Evolutionary conservation across 176 grass and related monocot species (phyloP).

Genomic region (Alopecurus myosuroides): DNA sequence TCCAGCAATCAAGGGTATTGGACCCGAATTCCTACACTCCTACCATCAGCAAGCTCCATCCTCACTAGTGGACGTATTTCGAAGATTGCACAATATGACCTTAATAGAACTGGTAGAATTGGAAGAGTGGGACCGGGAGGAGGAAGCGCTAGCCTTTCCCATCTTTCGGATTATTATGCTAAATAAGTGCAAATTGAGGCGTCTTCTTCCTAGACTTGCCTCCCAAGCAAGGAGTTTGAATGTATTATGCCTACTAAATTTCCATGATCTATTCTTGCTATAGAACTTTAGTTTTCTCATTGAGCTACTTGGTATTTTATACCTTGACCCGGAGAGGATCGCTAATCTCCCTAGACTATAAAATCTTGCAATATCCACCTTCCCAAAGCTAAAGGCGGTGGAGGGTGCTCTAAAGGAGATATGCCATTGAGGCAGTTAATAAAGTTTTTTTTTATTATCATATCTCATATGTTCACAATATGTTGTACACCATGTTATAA

Average conservation of each 20-base stretch:
- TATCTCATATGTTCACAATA: no score
- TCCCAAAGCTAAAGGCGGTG: rapidly evolving
- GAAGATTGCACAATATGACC: background rate
- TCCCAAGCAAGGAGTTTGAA: background rate
- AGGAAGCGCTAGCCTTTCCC: background rate
- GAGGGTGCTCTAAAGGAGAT: background rate
- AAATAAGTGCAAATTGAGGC: background rate
- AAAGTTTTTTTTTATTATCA: no score
- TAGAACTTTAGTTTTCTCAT: background rate
- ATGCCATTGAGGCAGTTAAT: no score
- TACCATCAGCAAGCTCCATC: background rate
- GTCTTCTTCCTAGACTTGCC: background rate
- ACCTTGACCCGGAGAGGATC: background rate
- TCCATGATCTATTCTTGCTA: background rate
- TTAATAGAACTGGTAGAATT: background rate
- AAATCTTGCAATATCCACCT: background rate
- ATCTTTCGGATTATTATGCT: background rate
- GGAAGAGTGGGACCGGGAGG: conserved; percentile 3
- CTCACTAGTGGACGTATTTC: background rate
- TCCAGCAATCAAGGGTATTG: background rate
- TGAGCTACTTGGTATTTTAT: background rate
- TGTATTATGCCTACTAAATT: background rate
- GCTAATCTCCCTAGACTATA: background rate
- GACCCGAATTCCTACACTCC: background rate
- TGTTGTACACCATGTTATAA: no score